A percentile compares a stretch with the other conserved stretches of the same genome.
These are phyloP conservation scores for Entelexis paramagnoliae DNA, from an alignment of 1,139 yeast species.

Conservation along the genomic window DNA sequence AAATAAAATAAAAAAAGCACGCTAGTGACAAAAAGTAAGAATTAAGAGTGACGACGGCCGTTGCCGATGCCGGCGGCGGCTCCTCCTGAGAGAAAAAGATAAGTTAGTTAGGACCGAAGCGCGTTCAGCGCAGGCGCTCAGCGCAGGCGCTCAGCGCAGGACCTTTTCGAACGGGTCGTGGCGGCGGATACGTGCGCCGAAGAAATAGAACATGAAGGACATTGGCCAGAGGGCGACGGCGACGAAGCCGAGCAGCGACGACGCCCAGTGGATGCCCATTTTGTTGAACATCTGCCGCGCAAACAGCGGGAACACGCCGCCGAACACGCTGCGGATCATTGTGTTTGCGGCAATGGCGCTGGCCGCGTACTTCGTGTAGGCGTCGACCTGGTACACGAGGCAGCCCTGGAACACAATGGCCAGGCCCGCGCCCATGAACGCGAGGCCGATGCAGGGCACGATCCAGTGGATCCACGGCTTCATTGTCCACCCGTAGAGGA, in stretches of 20 bases:
- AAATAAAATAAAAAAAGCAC: too few relatives aligned
- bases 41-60: too few relatives aligned
- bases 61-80: too few relatives aligned
- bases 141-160: constrained; percentile 5
- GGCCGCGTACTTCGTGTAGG: constrained; percentile 56
- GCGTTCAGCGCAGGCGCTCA: too few relatives aligned
- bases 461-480: constrained; percentile 59
- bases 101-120: too few relatives aligned
- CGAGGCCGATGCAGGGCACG: constrained; percentile 56
- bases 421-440: constrained; percentile 53
- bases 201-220: constrained; percentile 50
- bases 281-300: constrained; percentile 46
- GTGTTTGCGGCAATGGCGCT: constrained; percentile 76
- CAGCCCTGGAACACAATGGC: constrained; percentile 49
- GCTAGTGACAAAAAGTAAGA: neutral
- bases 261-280: constrained; percentile 57
- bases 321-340: constrained; percentile 55
- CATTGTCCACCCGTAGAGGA: constrained; percentile 68
- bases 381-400: constrained; percentile 53
- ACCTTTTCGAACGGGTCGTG: constrained; percentile 21
- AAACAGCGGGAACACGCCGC: constrained; percentile 70
- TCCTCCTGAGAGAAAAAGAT: too few relatives aligned
- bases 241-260: constrained; percentile 46
- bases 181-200: constrained; percentile 46
- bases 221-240: constrained; percentile 52